Percentiles rank a stretch among this genome's conserved stretches.
phyloP scores from a whole-genome alignment of 2,329 filamentous ascomycete species.

The Teratosphaeria zuluensis region DNA sequence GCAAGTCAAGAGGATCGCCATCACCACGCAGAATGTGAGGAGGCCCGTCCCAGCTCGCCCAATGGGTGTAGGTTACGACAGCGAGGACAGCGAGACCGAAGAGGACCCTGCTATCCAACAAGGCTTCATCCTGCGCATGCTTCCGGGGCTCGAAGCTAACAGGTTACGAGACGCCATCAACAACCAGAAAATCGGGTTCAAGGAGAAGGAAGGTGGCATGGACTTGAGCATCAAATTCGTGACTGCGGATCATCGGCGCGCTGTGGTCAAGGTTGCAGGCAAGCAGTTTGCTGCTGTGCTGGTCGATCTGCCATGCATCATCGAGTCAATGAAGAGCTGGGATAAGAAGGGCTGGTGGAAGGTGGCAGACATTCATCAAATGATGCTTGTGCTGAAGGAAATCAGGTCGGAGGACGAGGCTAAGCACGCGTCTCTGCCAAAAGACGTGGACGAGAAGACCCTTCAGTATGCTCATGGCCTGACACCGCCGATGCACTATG shows the following conservation, averaged over 20 bases:
- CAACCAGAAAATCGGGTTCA: constrained; percentile 65
- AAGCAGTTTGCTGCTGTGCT: constrained; percentile 66
- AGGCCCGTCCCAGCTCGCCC: constrained; percentile 47
- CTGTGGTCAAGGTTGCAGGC: constrained; percentile 59
- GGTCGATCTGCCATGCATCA: constrained; percentile 76
- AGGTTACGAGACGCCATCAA: constrained; percentile 68
- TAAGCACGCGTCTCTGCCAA: constrained; percentile 51
- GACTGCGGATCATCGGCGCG: constrained; percentile 61
- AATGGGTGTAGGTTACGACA: constrained; percentile 87
- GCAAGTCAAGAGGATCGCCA: constrained; percentile 1
- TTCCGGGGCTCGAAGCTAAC: constrained; percentile 75
- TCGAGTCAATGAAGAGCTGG: constrained; percentile 90
- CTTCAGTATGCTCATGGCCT: constrained; percentile 76
- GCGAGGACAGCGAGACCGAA: constrained; percentile 86
- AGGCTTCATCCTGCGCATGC: constrained; percentile 81
- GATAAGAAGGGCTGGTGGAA: constrained; percentile 83
- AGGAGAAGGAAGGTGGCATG: constrained; percentile 54
- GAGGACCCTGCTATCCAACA: constrained; percentile 80
- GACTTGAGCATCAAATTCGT: constrained; percentile 77
- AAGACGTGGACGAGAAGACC: constrained; percentile 57
- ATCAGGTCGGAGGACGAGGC: constrained; percentile 49
- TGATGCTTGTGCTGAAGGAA: constrained; percentile 67
- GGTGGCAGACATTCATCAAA: constrained; percentile 78
- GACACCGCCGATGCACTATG: constrained; percentile 80
- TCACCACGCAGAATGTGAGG: constrained; percentile 3